Evolutionary conservation across 129 eudicot species (phyloP), one percentile per base, ranked within the genome.

Genomic region (Flaveria linearis): DNA sequence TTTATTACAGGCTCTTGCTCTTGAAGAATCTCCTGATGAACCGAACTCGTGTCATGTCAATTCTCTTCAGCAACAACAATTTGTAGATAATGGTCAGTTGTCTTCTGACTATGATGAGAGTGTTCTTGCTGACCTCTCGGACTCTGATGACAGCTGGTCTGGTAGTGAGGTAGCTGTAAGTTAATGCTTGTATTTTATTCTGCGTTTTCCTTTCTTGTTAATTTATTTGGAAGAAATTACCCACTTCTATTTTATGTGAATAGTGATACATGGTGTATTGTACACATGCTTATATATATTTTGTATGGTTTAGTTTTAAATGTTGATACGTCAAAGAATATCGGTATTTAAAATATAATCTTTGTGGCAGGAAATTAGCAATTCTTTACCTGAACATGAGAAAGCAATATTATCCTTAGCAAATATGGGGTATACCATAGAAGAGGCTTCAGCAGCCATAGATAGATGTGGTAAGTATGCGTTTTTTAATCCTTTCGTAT

Each of bases 391-490:
- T 42, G 79, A 66, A 61, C 81, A 77, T 75, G 87, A 89, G 71
- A 69, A 82, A 61, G 83, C 62, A 45, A 41, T 87, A 71, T 73
- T 68, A 71, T 60, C 85, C 56, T 85, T 92, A 73, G 79, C 69
- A 36, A 84, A 86, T 22, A 92, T 92, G 98, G 93, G 93, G 53
- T 92, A 87, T 73, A 62, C 88, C 0, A 51, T 70, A 39, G 90
- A 89, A 68, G 98, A 89, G 85, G 86, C 91, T 65, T 79, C 86
- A 57, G 80, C 88, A 77, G 98, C 98, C 61, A 76, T 92, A 66
- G 90, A 86, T 68, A 89, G 98, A 92, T 92, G 96, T 85, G 98
- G 96, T 92, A 55, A 42, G 91, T 83, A 56, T 71, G 55, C 47
- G 7, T 12, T 75, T n/a, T 53, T 9, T 26, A 66, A 9, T 36